These are phyloP conservation scores for Knufia fluminis DNA, from an alignment of 2,329 filamentous ascomycete genomes.

Conservation along the genomic window DNA sequence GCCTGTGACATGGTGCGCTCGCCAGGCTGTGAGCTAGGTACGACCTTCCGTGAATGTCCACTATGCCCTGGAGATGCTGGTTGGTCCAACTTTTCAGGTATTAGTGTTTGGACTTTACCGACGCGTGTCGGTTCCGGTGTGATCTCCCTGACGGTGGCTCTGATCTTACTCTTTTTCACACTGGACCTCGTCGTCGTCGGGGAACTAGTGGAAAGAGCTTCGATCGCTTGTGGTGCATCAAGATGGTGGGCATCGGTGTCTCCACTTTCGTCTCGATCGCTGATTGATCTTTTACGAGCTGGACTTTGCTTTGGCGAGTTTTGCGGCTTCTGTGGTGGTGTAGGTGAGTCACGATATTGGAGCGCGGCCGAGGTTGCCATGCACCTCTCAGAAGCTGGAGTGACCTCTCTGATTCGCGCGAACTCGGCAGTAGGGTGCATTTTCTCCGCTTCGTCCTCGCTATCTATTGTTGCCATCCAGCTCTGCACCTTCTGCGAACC, in stretches of 20 bases:
- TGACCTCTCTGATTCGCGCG: background rate
- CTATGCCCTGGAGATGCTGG: background rate
- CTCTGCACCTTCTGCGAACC: constrained; percentile 1
- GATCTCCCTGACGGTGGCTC: background rate
- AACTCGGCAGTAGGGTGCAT: background rate
- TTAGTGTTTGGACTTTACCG: background rate
- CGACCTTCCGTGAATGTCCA: background rate
- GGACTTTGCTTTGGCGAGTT: constrained; percentile 9
- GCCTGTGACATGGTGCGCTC: background rate
- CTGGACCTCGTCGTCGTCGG: background rate
- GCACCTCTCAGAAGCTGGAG: background rate
- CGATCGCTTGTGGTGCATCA: constrained; percentile 8
- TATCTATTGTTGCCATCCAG: constrained; percentile 4
- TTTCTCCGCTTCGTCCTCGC: constrained; percentile 1
- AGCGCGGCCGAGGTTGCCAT: background rate
- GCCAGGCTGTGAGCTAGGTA: background rate
- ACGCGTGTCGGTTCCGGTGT: background rate
- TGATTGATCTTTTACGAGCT: constrained; percentile 19
- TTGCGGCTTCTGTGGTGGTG: background rate
- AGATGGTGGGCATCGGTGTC: constrained; percentile 9
- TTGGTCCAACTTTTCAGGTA: background rate
- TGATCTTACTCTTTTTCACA: constrained; percentile 4
- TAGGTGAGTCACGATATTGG: background rate
- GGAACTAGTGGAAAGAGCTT: constrained; percentile 6
- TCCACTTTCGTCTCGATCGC: constrained; percentile 16